phyloP scores from a whole-genome alignment of 352 stramenopile genomes.

The Pythium apleroticum region DNA sequence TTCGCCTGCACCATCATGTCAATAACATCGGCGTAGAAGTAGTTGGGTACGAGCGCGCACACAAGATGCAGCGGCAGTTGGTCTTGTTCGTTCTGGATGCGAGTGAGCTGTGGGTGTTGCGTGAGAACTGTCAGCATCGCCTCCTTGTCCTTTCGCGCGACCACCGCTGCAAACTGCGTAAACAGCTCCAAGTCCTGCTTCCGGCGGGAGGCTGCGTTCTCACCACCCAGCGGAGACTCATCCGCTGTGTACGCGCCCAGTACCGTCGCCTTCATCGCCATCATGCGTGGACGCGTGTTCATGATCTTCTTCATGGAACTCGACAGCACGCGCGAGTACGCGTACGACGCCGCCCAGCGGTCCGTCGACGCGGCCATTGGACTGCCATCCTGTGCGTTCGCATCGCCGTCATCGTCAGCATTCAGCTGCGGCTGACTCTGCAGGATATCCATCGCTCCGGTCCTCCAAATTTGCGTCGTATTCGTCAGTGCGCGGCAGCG shows the following conservation, averaged over 20 bases:
- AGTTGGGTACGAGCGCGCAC: constrained; percentile 46
- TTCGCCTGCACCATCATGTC: constrained; percentile 45
- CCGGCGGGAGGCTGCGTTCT: constrained; percentile 12
- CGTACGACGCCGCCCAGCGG: constrained; percentile 11
- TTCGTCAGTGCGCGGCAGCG: neutral
- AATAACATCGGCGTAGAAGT: constrained; percentile 59
- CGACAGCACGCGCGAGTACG: constrained; percentile 45
- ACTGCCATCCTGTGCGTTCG: neutral
- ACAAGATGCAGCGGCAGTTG: constrained; percentile 53
- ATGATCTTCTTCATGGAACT: constrained; percentile 69
- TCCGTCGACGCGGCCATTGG: neutral
- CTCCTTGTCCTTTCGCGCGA: constrained; percentile 47
- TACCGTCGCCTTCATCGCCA: constrained; percentile 11
- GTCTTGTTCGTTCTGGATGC: constrained; percentile 37
- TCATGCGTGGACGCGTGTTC: constrained; percentile 21
- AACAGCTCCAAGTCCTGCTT: constrained; percentile 30
- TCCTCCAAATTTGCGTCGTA: neutral
- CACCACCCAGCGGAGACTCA: neutral
- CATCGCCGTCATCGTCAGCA: neutral
- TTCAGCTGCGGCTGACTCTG: neutral
- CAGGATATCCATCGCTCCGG: neutral
- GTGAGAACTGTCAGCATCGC: constrained; percentile 42
- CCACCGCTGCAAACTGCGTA: constrained; percentile 33
- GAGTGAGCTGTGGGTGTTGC: constrained; percentile 36
- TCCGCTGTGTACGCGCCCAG: constrained; percentile 2